phyloP scores from a whole-genome alignment of 768 basidiomycete species.

The Psilocybe cyanescens region DNA sequence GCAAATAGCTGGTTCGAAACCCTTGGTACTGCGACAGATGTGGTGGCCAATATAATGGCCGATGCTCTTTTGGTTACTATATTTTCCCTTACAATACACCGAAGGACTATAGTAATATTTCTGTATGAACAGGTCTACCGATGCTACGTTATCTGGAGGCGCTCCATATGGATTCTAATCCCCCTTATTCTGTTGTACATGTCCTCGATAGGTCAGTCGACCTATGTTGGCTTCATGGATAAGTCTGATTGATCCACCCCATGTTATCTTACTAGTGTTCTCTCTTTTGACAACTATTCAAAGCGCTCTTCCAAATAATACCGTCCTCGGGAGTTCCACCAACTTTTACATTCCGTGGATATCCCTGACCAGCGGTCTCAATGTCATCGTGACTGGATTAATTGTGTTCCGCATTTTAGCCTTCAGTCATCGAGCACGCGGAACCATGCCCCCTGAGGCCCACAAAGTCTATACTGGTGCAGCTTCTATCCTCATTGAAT shows the following conservation, averaged over 20 bases:
- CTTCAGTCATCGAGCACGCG: not conserved
- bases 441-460: not conserved
- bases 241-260: too few relatives aligned
- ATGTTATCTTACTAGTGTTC: not conserved
- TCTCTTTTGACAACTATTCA: not conserved
- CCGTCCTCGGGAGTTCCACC: not conserved
- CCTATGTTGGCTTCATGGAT: too few relatives aligned
- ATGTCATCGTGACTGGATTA: not conserved
- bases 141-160: constrained; percentile 5
- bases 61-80: not conserved
- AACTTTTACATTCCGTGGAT: constrained; percentile 10
- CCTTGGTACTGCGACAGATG: not conserved
- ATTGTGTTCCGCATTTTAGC: constrained; percentile 1
- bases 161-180: not conserved
- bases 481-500: constrained; percentile 2
- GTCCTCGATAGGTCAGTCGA: not conserved
- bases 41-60: not conserved
- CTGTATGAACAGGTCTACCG: not conserved
- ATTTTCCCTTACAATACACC: not conserved
- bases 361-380: not conserved
- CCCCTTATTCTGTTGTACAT: not conserved
- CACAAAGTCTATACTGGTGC: constrained; percentile 1
- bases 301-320: not conserved
- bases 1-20: not conserved
- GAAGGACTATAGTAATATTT: not conserved